These are phyloP conservation scores for Mycena vulgaris DNA, from an alignment of 768 basidiomycete genomes.

Conservation along the genomic window DNA sequence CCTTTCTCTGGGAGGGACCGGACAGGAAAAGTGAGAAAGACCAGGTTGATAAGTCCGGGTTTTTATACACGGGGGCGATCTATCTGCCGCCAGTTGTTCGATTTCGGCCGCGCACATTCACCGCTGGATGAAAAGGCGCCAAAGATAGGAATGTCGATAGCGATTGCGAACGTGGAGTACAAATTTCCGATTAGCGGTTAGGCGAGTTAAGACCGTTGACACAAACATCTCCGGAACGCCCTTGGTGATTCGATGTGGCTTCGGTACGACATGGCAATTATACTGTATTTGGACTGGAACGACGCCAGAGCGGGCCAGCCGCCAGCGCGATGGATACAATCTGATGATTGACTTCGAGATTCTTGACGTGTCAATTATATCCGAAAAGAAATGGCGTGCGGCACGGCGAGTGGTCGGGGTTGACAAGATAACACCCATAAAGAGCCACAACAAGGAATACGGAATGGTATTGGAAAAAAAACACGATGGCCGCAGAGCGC, in stretches of 20 bases:
- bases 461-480: too few relatives aligned
- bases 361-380: constrained; percentile 26
- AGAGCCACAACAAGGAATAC: too few relatives aligned
- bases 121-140: constrained; percentile 6
- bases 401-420: neutral
- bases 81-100: neutral
- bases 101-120: constrained; percentile 16
- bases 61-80: constrained; percentile 23
- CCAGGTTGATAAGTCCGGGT: neutral
- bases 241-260: constrained; percentile 13
- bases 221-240: constrained; percentile 21
- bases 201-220: constrained; percentile 36
- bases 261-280: constrained; percentile 27
- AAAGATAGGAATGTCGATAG: constrained; percentile 28
- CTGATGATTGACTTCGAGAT: constrained; percentile 31
- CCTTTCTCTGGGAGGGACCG: neutral
- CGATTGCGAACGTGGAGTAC: constrained; percentile 12
- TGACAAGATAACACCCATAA: too few relatives aligned
- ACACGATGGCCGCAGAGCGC: too few relatives aligned
- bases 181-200: constrained; percentile 14
- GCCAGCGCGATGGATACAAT: too few relatives aligned
- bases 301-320: constrained; percentile 31
- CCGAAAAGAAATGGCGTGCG: too few relatives aligned
- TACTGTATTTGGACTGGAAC: neutral
- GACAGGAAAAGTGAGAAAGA: neutral